Percentiles rank a stretch among this genome's conserved stretches.
Conservation (phyloP, 805 yeast species). For the Zygosaccharomyces siamensis region DNA sequence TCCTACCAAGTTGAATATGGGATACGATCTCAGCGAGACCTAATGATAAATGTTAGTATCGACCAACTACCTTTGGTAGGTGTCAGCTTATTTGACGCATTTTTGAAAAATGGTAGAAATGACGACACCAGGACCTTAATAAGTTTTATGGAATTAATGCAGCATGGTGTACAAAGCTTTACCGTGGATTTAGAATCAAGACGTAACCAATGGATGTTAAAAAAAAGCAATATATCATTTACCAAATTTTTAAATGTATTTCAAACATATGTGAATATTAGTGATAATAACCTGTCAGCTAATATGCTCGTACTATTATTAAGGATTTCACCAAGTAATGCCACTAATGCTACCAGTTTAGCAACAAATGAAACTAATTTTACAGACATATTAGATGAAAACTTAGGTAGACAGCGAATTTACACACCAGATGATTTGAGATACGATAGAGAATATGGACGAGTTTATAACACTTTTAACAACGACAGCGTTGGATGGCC, state of each 20-base stretch:
- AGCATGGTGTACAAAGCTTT: slow-evolving; percentile 44
- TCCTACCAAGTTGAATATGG: slow-evolving; percentile 35
- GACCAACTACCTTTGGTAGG: slow-evolving; percentile 41
- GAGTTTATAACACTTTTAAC: slow-evolving; percentile 17
- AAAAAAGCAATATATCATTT: slow-evolving; percentile 22
- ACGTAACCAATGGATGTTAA: slow-evolving; percentile 34
- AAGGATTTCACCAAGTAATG: slow-evolving; percentile 26
- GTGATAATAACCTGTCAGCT: slow-evolving; percentile 46
- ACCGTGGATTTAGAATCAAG: slow-evolving; percentile 55
- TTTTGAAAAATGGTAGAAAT: slow-evolving; percentile 29
- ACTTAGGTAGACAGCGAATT: slow-evolving; percentile 19
- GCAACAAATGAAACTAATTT: slow-evolving; percentile 11
- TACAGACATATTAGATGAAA: slow-evolving; percentile 19
- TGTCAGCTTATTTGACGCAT: slow-evolving; percentile 32
- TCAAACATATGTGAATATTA: slow-evolving; percentile 34
- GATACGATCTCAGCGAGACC: slow-evolving; percentile 45
- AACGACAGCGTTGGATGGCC: slow-evolving; percentile 33
- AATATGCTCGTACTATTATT: slow-evolving; percentile 41
- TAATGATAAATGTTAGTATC: slow-evolving; percentile 38
- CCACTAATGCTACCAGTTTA: slow-evolving; percentile 14
- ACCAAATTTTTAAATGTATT: slow-evolving; percentile 31
- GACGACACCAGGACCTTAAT: slow-evolving; percentile 33
- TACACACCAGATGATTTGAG: slow-evolving; percentile 31
- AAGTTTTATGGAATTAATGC: slow-evolving; percentile 33
- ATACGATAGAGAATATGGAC: slow-evolving; percentile 19